phyloP scores from a whole-genome alignment of 2,329 filamentous ascomycete genomes.

The Balansia obtecta region DNA sequence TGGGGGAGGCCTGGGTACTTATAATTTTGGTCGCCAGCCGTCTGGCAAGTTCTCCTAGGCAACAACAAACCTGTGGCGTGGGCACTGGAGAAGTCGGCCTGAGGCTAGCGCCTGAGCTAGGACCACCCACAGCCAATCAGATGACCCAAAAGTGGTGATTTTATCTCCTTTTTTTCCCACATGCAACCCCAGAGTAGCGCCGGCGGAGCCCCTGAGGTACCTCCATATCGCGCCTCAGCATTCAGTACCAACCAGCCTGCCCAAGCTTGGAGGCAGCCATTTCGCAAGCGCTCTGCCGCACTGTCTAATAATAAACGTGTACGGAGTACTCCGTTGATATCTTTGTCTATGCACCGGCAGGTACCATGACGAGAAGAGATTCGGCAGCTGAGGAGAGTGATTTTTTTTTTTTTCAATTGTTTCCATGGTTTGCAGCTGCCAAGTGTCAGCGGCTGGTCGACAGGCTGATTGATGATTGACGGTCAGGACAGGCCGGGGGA shows the following conservation, averaged over 20 bases:
- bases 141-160: constrained; percentile 16
- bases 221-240: constrained; percentile 18
- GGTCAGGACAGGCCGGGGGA: too few relatives aligned
- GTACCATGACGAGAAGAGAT: neutral
- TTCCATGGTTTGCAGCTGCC: neutral
- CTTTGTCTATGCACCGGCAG: too few relatives aligned
- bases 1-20: constrained; percentile 43
- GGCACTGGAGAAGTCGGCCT: constrained; percentile 26
- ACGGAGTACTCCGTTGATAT: too few relatives aligned
- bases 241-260: constrained; percentile 13
- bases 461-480: neutral
- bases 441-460: neutral
- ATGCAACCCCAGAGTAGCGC: constrained; percentile 20
- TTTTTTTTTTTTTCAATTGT: neutral
- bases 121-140: constrained; percentile 25
- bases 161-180: constrained; percentile 27
- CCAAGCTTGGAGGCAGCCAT: too few relatives aligned
- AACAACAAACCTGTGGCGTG: constrained; percentile 32
- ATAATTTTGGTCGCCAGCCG: constrained; percentile 37
- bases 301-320: neutral
- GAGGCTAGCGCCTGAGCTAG: constrained; percentile 25
- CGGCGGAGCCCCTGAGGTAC: constrained; percentile 27
- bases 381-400: neutral
- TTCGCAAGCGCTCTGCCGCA: neutral
- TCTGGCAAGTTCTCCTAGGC: constrained; percentile 29